Conservation (phyloP, 345 rosid species). For the Leavenworthia alabamica region DNA sequence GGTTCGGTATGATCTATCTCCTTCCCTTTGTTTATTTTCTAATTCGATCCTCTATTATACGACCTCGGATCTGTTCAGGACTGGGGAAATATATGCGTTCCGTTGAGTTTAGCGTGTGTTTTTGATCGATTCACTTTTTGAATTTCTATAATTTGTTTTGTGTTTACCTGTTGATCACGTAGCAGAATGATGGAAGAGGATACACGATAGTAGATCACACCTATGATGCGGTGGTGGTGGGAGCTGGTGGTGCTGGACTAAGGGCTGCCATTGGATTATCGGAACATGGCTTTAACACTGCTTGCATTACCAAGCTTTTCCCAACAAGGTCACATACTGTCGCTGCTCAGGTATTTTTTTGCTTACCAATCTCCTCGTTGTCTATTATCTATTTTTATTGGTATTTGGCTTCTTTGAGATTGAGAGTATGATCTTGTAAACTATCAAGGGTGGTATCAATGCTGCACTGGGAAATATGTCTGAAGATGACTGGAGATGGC, state of each 20-base stretch:
- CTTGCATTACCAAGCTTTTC: conserved; percentile 97
- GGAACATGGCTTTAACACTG: conserved; percentile 98
- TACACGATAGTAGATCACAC: conserved; percentile 94
- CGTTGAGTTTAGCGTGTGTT: not conserved
- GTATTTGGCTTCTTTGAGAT: conserved; percentile 16
- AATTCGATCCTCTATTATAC: conserved; percentile 2
- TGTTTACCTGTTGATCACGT: conserved; percentile 13
- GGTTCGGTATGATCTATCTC: conserved; percentile 49
- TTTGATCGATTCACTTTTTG: conserved; percentile 1
- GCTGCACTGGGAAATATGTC: conserved; percentile 97
- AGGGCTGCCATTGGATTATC: conserved; percentile 97
- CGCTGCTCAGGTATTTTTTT: conserved; percentile 79
- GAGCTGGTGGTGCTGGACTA: conserved; percentile 98
- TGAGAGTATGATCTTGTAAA: not conserved
- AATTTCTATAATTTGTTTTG: not conserved
- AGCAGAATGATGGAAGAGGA: conserved; percentile 32
- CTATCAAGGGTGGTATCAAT: conserved; percentile 91
- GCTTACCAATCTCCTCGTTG: not conserved
- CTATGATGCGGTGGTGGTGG: conserved; percentile 91
- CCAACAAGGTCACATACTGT: conserved; percentile 97
- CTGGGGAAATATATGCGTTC: not conserved
- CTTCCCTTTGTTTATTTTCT: not conserved
- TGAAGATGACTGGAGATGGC: conserved; percentile 99
- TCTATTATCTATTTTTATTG: not conserved
- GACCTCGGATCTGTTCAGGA: not conserved